A percentile compares a stretch with the other conserved stretches of the same genome.
These are phyloP conservation scores for Plectosphaerella cucumerina DNA, from an alignment of 2,329 filamentous ascomycete genomes.

Conservation along the genomic window DNA sequence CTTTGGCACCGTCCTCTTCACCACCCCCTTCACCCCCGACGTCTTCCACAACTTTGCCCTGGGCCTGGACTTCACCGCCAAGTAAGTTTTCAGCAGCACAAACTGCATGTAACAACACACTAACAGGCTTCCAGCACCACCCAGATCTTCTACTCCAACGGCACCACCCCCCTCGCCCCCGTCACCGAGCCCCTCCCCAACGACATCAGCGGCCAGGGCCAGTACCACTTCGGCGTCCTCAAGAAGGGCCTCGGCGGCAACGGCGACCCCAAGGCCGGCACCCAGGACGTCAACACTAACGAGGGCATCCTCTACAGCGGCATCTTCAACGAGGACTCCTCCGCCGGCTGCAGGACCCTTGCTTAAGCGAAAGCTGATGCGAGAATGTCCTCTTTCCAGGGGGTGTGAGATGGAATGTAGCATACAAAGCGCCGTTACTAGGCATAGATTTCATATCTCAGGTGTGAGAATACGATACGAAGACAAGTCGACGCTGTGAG, in stretches of 20 bases:
- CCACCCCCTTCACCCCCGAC: slow-evolving; percentile 41
- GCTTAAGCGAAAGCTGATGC: not conserved
- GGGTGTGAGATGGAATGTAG: too few relatives aligned
- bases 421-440: too few relatives aligned
- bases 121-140: slow-evolving; percentile 49
- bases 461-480: too few relatives aligned
- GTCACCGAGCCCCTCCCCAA: slow-evolving; percentile 43
- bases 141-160: slow-evolving; percentile 53
- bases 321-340: slow-evolving; percentile 49
- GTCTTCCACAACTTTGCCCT: slow-evolving; percentile 61
- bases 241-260: slow-evolving; percentile 50
- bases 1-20: slow-evolving; percentile 43
- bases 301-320: slow-evolving; percentile 50
- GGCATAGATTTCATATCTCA: too few relatives aligned
- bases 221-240: slow-evolving; percentile 58
- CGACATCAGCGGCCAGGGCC: slow-evolving; percentile 52
- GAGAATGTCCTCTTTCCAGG: too few relatives aligned
- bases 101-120: too few relatives aligned
- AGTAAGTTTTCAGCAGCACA: slow-evolving; percentile 31
- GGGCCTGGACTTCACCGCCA: slow-evolving; percentile 50
- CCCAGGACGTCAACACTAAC: slow-evolving; percentile 42
- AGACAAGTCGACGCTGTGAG: too few relatives aligned
- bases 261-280: slow-evolving; percentile 43
- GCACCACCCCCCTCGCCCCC: slow-evolving; percentile 35
- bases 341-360: slow-evolving; percentile 9